These are phyloP conservation scores for Neonectria sp. DNA, from an alignment of 2,329 filamentous ascomycete species.

Conservation along the genomic window DNA sequence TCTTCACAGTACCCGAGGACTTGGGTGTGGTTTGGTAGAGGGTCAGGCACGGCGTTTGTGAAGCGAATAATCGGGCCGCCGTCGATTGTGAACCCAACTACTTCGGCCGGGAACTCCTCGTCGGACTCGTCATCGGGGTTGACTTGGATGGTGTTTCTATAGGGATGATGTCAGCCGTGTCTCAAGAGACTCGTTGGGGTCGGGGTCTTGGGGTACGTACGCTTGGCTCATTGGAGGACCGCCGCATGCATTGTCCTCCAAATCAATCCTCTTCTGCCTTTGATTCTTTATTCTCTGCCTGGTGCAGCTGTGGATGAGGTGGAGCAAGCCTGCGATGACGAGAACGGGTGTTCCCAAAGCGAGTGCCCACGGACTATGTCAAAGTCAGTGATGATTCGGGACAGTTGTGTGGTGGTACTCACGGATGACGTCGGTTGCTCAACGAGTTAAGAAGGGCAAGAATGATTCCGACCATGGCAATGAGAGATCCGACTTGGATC, in stretches of 20 bases:
- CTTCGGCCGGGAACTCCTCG: conserved; percentile 51
- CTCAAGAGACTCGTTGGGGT: conserved; percentile 15
- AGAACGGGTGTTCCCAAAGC: conserved; percentile 73
- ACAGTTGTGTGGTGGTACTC: conserved; percentile 44
- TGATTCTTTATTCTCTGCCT: conserved; percentile 54
- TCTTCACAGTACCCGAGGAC: conserved; percentile 55
- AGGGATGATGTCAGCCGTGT: conserved; percentile 30
- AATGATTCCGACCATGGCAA: conserved; percentile 71
- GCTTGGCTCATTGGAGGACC: conserved; percentile 61
- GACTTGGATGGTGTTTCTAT: conserved; percentile 57
- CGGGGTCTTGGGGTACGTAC: conserved; percentile 48
- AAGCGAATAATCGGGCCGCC: conserved; percentile 65
- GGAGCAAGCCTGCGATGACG: conserved; percentile 69
- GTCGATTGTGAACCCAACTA: conserved; percentile 62
- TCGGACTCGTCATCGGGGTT: conserved; percentile 53
- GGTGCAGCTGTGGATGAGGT: conserved; percentile 62
- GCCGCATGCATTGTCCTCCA: conserved; percentile 40
- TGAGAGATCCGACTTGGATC: conserved; percentile 70
- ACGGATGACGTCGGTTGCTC: conserved; percentile 66
- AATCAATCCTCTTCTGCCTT: conserved; percentile 41
- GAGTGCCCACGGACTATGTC: conserved; percentile 67
- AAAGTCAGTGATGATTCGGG: conserved; percentile 17
- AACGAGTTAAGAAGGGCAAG: conserved; percentile 67
- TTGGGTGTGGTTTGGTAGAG: conserved; percentile 51
- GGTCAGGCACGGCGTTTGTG: conserved; percentile 51